Conservation (phyloP, 2,329 filamentous ascomycete species). For the Pyrenophora teres region DNA sequence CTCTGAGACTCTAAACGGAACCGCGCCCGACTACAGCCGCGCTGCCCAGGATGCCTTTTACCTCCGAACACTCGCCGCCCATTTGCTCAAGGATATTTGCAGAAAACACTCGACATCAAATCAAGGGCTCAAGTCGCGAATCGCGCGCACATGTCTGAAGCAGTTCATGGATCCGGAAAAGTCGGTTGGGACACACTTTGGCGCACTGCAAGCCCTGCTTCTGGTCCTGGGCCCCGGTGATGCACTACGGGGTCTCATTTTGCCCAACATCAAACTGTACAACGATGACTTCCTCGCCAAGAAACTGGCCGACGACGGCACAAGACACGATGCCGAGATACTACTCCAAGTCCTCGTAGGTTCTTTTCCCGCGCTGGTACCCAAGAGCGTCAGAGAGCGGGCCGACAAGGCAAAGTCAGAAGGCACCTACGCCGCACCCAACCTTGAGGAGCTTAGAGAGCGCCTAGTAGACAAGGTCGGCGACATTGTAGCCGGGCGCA, state of each 20-base stretch:
- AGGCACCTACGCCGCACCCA: slow-evolving; percentile 48
- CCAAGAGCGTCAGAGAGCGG: slow-evolving; percentile 4
- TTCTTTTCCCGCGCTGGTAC: slow-evolving; percentile 57
- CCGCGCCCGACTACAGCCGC: slow-evolving; percentile 26
- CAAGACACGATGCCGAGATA: slow-evolving; percentile 63
- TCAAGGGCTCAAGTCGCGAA: slow-evolving; percentile 80
- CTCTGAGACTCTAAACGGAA: slow-evolving; percentile 52
- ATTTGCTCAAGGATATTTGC: slow-evolving; percentile 77
- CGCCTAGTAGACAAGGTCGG: slow-evolving; percentile 52
- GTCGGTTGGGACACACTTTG: slow-evolving; percentile 83
- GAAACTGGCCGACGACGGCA: slow-evolving; percentile 55
- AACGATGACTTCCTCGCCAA: slow-evolving; percentile 63
- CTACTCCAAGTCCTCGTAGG: slow-evolving; percentile 63
- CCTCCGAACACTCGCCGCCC: slow-evolving; percentile 82
- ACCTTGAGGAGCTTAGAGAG: slow-evolving; percentile 48
- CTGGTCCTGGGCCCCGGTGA: slow-evolving; percentile 74
- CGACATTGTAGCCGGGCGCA: slow-evolving; percentile 35
- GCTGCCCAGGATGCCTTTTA: slow-evolving; percentile 66
- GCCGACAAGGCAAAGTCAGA: slow-evolving; percentile 46
- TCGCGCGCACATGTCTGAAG: slow-evolving; percentile 92
- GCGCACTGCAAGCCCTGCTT: slow-evolving; percentile 79
- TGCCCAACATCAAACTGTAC: slow-evolving; percentile 70
- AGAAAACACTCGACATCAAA: slow-evolving; percentile 81
- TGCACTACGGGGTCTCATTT: slow-evolving; percentile 63
- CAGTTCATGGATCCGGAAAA: slow-evolving; percentile 86